Evolutionary conservation across 2,329 filamentous ascomycete species (phyloP).

Genomic region (Alternaria ventricosa): DNA sequence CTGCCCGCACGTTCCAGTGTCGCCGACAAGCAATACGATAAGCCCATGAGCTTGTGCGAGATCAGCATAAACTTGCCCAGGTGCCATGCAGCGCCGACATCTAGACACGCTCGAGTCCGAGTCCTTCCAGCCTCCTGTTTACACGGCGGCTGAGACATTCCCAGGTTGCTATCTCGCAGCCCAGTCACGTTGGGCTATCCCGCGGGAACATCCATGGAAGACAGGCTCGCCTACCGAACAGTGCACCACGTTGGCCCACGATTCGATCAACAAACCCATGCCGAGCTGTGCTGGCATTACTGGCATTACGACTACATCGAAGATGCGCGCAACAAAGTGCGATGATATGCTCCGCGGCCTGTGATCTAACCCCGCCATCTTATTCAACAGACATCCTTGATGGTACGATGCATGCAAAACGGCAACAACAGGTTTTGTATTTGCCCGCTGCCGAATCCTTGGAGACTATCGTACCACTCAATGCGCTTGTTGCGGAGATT

Average conservation of each 20-base stretch:
- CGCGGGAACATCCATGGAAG: conserved; percentile 10
- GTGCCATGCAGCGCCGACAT: not conserved
- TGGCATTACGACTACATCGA: conserved; percentile 1
- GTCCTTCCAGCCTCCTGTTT: conserved; percentile 13
- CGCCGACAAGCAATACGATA: conserved; percentile 11
- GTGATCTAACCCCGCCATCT: not conserved
- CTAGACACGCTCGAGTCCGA: not conserved
- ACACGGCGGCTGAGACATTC: conserved; percentile 1
- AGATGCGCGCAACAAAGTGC: not conserved
- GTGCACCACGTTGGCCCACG: conserved; percentile 1
- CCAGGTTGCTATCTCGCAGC: conserved; percentile 2
- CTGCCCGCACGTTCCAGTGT: conserved; percentile 5
- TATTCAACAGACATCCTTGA: not conserved
- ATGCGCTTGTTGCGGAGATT: not conserved
- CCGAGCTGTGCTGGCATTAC: not conserved
- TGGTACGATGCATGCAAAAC: not conserved
- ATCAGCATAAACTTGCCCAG: not conserved
- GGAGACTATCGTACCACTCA: not conserved
- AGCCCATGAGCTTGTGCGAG: conserved; percentile 1
- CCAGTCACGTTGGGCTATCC: not conserved
- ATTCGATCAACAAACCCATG: conserved; percentile 1
- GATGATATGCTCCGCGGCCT: not conserved
- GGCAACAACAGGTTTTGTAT: not conserved
- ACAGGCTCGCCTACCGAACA: not conserved
- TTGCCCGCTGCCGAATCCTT: not conserved